Evolutionary conservation across 2,329 filamentous ascomycete species (phyloP).

Genomic region (Coniochaeta ligniaria): DNA sequence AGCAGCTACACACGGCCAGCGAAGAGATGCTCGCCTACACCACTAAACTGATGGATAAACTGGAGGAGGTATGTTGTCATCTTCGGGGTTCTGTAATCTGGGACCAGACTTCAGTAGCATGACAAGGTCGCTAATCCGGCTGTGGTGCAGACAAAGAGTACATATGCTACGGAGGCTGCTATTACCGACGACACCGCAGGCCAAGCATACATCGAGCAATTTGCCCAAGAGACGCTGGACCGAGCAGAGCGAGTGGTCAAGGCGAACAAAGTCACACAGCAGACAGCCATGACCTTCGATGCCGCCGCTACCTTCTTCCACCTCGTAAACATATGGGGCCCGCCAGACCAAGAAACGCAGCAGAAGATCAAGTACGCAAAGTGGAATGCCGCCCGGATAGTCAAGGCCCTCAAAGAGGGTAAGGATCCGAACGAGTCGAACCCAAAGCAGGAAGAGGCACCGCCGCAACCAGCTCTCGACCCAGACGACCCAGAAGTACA

Average conservation of each 20-base stretch:
- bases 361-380: conserved; percentile 95
- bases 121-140: background rate
- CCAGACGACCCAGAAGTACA: conserved; percentile 60
- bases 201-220: conserved; percentile 90
- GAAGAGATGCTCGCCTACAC: conserved; percentile 77
- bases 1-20: conserved; percentile 70
- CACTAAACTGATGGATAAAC: conserved; percentile 77
- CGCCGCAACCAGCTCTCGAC: conserved; percentile 44
- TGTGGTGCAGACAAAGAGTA: conserved; percentile 53
- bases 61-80: conserved; percentile 58
- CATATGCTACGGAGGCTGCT: conserved; percentile 71
- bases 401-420: conserved; percentile 83
- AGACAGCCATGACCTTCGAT: conserved; percentile 90
- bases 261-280: conserved; percentile 78
- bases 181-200: conserved; percentile 80
- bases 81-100: background rate
- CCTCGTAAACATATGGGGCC: conserved; percentile 75
- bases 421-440: conserved; percentile 91
- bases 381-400: conserved; percentile 86
- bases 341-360: conserved; percentile 64
- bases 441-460: conserved; percentile 54
- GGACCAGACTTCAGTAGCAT: background rate
- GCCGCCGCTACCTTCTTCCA: conserved; percentile 91
- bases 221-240: conserved; percentile 80
- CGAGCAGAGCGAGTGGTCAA: conserved; percentile 76